phyloP scores from a whole-genome alignment of 495 filamentous ascomycete genomes.

The Neurospora tetraspora region DNA sequence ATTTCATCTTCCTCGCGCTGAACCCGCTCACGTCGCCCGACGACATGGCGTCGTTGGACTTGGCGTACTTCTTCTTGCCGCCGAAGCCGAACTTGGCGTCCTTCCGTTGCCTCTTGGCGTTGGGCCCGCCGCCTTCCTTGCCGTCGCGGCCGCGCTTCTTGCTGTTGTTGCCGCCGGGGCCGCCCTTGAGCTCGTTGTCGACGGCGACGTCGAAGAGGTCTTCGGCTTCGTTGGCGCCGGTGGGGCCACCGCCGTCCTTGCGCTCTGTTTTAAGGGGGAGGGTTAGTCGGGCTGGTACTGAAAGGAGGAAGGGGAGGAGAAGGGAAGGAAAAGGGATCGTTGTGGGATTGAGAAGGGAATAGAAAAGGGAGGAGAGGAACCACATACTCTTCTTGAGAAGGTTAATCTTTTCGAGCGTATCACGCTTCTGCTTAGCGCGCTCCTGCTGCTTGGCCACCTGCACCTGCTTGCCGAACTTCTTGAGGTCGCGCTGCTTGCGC shows the following conservation, averaged over 20 bases:
- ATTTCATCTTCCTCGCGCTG: slow-evolving; percentile 78
- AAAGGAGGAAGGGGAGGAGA: not conserved
- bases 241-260: slow-evolving; percentile 55
- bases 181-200: slow-evolving; percentile 57
- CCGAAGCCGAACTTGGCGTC: slow-evolving; percentile 89
- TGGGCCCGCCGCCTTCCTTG: slow-evolving; percentile 33
- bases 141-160: slow-evolving; percentile 27
- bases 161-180: slow-evolving; percentile 26
- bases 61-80: slow-evolving; percentile 81
- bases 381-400: slow-evolving; percentile 80
- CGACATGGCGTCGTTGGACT: slow-evolving; percentile 77
- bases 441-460: slow-evolving; percentile 95
- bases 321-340: not conserved
- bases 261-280: slow-evolving; percentile 51
- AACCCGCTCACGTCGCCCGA: slow-evolving; percentile 71
- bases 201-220: slow-evolving; percentile 93
- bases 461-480: slow-evolving; percentile 99
- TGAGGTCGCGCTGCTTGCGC: slow-evolving; percentile 82
- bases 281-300: slow-evolving; percentile 1
- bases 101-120: slow-evolving; percentile 78
- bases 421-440: slow-evolving; percentile 78
- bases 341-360: not conserved
- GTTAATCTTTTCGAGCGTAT: slow-evolving; percentile 89
- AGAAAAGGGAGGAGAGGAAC: not conserved
- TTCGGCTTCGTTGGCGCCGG: slow-evolving; percentile 64